Evolutionary conservation across 768 basidiomycete genomes (phyloP).

Genomic region (Psilocybe azurescens): DNA sequence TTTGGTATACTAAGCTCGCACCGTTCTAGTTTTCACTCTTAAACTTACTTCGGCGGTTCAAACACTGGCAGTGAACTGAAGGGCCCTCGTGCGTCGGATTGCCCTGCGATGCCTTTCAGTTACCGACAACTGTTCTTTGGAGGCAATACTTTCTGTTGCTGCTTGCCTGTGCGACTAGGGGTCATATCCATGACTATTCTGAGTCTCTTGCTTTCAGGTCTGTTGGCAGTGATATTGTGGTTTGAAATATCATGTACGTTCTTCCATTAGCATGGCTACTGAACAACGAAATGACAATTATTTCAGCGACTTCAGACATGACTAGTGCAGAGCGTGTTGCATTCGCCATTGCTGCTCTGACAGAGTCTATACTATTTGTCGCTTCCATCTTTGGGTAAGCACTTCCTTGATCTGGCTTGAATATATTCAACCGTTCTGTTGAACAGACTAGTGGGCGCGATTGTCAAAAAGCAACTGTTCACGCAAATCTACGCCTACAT

Average conservation of each 20-base stretch:
- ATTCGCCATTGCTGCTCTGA: constrained; percentile 55
- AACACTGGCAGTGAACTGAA: no score
- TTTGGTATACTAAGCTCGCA: no score
- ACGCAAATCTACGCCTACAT: constrained; percentile 60
- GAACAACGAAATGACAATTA: neutral
- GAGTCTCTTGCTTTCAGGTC: constrained; percentile 57
- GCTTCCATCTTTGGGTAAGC: constrained; percentile 63
- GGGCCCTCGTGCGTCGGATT: no score
- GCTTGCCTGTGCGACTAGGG: constrained; percentile 66
- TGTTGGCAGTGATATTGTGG: constrained; percentile 62
- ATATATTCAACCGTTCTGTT: neutral
- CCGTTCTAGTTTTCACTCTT: neutral
- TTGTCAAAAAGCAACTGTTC: constrained; percentile 66
- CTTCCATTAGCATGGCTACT: constrained; percentile 3
- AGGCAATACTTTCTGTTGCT: constrained; percentile 63
- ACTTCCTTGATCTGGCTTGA: neutral
- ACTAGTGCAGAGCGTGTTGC: constrained; percentile 38
- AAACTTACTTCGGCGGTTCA: neutral
- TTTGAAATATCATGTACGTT: constrained; percentile 59
- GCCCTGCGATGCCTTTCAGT: constrained; percentile 43
- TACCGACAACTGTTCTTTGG: constrained; percentile 51
- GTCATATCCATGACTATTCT: constrained; percentile 60
- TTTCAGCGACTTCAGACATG: constrained; percentile 40
- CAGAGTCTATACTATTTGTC: constrained; percentile 57
- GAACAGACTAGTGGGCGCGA: constrained; percentile 62